Base-by-base conservation (phyloP, 2,329 filamentous ascomycete genomes). In the Balansia obtecta region DNA sequence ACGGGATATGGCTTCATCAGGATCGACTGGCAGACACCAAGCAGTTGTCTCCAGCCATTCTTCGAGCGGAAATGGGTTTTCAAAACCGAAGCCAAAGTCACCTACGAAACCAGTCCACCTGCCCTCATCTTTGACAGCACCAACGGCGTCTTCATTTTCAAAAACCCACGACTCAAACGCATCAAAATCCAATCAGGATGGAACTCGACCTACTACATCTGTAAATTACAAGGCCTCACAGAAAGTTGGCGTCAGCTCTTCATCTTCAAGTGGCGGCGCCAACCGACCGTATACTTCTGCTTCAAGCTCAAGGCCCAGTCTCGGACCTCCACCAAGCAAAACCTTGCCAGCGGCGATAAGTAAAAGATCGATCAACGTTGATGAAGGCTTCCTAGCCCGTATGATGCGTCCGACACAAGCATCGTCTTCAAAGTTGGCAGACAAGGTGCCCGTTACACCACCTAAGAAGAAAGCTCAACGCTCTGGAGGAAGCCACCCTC, bases 401-500 rank as follows among this genome's bases (percentile, higher is more conserved):
- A 88, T 90, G 85, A 89, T 84, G 80, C 74, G 85, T 40, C 86
- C 86, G 2, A 90, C 86, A 0, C 77, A 83, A 43, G 72, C 79
- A 44, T 87, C 82, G 5, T 75, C 82, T 9, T 82, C 74, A 55
- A 88, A 87, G 67, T 76, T 77, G 0, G 70, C 77, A 2, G 83
- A 86, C 5, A 88, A 86, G 67, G 63, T 63, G 1, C 67, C 72
- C 2, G 55, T 67, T 0, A 76, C 76, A 0, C 75, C 77, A 2
- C 75, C 76, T 0, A 67, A 70, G 51, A 76, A 69, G 55, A 53
- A 60, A 27, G 50, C 54, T 9, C 55, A 55, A 40, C 58, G 59
- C 10, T 53, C 56, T 3, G 13, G 22, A 22, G 13, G 55, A 16
- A 33, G 38, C 22, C 10, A 49, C 44, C 34, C 45, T 50, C 20